A percentile compares a stretch with the other conserved stretches of the same genome.
Conservation (phyloP, 2,329 filamentous ascomycete genomes). For the Fusarium fujikuroi region DNA sequence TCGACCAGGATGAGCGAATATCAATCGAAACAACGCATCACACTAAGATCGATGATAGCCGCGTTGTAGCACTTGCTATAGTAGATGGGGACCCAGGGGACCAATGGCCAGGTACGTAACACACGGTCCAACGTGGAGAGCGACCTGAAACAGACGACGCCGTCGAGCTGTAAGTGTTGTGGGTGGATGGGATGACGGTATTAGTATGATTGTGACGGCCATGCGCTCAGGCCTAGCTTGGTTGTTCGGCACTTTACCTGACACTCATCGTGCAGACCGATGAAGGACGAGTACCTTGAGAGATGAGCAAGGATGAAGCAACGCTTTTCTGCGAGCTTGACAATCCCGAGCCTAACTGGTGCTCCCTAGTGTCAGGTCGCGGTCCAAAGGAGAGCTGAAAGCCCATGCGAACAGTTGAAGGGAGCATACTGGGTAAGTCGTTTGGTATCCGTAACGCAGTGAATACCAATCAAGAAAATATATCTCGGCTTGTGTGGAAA, state of each 20-base stretch:
- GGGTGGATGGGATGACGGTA: slow-evolving; percentile 17
- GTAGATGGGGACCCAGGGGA: background rate
- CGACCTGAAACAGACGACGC: slow-evolving; percentile 42
- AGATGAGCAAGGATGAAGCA: slow-evolving; percentile 14
- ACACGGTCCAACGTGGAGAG: slow-evolving; percentile 39
- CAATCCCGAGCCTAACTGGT: background rate
- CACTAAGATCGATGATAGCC: slow-evolving; percentile 33
- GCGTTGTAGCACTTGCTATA: slow-evolving; percentile 7
- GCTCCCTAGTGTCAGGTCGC: slow-evolving; percentile 19
- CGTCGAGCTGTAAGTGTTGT: slow-evolving; percentile 23
- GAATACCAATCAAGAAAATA: background rate
- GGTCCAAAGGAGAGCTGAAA: background rate
- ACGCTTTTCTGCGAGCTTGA: background rate
- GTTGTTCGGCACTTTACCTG: slow-evolving; percentile 2
- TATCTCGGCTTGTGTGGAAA: background rate
- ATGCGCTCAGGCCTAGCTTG: slow-evolving; percentile 7
- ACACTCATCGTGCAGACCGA: background rate
- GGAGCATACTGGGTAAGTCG: background rate
- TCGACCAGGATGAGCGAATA: slow-evolving; percentile 27
- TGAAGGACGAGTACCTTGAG: slow-evolving; percentile 2
- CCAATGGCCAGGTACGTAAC: slow-evolving; percentile 13
- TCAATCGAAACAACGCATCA: slow-evolving; percentile 20
- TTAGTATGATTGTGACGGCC: slow-evolving; percentile 16
- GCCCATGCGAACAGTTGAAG: background rate
- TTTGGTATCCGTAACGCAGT: background rate